Evolutionary conservation across 192 early-diverging fungal species (phyloP).

Genomic region (Coemansia sp.): DNA sequence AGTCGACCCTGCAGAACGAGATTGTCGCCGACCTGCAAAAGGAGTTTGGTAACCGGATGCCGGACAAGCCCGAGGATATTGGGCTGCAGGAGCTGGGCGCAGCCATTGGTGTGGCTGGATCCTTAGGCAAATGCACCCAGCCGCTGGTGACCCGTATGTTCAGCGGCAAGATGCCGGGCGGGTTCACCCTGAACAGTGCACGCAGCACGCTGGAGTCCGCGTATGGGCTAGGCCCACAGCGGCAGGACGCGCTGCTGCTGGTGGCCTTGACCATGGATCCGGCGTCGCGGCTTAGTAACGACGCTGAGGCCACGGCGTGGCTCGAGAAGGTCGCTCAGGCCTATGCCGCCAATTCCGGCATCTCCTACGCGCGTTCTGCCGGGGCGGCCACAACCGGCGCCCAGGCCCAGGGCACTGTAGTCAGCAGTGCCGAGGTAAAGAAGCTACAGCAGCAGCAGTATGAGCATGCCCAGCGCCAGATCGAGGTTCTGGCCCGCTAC

Average conservation of each 20-base stretch:
- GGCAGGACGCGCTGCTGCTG: constrained; percentile 70
- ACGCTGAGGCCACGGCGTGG: constrained; percentile 13
- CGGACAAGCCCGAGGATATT: constrained; percentile 88
- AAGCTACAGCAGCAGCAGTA: constrained; percentile 66
- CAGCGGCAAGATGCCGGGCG: constrained; percentile 86
- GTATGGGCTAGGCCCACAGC: constrained; percentile 74
- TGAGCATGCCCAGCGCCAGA: constrained; percentile 68
- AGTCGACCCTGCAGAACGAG: constrained; percentile 94
- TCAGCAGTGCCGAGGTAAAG: constrained; percentile 86
- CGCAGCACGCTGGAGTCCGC: constrained; percentile 61
- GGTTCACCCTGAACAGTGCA: constrained; percentile 71
- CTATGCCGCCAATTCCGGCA: constrained; percentile 70
- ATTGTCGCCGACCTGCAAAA: constrained; percentile 90
- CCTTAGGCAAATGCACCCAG: constrained; percentile 76
- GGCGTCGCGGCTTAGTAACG: constrained; percentile 58
- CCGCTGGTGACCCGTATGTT: constrained; percentile 81
- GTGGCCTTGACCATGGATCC: constrained; percentile 81
- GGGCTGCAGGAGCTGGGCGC: constrained; percentile 71
- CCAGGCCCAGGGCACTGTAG: constrained; percentile 48
- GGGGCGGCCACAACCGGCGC: constrained; percentile 3
- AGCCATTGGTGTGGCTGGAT: constrained; percentile 56
- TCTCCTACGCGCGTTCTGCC: constrained; percentile 46
- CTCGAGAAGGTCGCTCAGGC: constrained; percentile 69
- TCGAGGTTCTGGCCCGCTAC: constrained; percentile 79
- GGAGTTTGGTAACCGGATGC: constrained; percentile 78